Conservation (phyloP, 371 early-diverging fungal species). For the Sporodiniella umbellata region DNA sequence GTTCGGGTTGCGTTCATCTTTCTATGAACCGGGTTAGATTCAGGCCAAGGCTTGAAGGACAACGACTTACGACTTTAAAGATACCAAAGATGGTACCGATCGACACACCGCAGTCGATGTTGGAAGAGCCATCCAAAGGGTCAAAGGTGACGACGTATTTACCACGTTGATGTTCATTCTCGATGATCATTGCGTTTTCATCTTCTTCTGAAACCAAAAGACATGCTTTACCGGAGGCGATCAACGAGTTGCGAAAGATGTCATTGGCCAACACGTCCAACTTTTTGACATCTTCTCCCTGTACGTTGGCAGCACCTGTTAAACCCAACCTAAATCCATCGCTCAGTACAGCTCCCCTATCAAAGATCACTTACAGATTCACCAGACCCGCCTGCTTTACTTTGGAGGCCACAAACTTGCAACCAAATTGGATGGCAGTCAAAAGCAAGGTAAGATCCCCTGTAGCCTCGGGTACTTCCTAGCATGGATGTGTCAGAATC, state of each 20-base stretch:
- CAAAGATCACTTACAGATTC: constrained; percentile 72
- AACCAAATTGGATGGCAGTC: constrained; percentile 89
- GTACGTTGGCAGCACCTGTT: constrained; percentile 84
- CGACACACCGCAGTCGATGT: constrained; percentile 97
- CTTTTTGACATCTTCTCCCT: constrained; percentile 96
- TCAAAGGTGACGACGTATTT: constrained; percentile 97
- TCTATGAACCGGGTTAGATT: constrained; percentile 26
- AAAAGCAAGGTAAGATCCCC: constrained; percentile 94
- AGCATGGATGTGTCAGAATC: background rate
- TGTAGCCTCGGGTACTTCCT: constrained; percentile 77
- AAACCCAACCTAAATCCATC: constrained; percentile 70
- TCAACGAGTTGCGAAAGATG: constrained; percentile 94
- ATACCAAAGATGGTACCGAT: constrained; percentile 99
- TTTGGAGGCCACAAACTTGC: constrained; percentile 95
- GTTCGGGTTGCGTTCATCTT: constrained; percentile 49
- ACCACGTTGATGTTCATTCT: constrained; percentile 68
- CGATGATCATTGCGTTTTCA: constrained; percentile 88
- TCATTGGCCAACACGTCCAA: constrained; percentile 96
- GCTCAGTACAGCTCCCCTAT: background rate
- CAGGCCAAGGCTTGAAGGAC: no score
- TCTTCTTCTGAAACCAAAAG: constrained; percentile 96
- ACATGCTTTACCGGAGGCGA: constrained; percentile 88
- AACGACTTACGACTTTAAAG: constrained; percentile 80
- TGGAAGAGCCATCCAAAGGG: constrained; percentile 95
- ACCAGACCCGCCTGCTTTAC: constrained; percentile 95